A percentile compares a stretch with the other conserved stretches of the same genome.
Evolutionary conservation across 2,329 filamentous ascomycete species (phyloP).

Genomic region (Claviceps pusilla): DNA sequence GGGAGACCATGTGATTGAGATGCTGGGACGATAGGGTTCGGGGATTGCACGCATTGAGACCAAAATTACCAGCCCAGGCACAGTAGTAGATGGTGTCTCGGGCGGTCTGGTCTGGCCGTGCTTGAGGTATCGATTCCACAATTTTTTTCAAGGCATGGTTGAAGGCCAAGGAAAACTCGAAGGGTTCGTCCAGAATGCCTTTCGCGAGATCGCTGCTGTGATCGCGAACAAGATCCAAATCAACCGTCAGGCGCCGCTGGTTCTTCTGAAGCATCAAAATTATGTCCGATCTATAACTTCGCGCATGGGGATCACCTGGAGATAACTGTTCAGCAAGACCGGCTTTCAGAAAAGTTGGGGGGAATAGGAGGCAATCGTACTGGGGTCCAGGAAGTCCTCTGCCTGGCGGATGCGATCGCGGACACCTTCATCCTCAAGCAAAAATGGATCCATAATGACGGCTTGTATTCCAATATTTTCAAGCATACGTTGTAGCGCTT

Average conservation of each 20-base stretch:
- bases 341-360: neutral
- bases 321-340: neutral
- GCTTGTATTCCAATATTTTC: neutral
- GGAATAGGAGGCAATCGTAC: conserved; percentile 35
- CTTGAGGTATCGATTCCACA: conserved; percentile 62
- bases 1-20: conserved; percentile 90
- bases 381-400: conserved; percentile 86
- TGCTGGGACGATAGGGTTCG: conserved; percentile 78
- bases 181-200: conserved; percentile 67
- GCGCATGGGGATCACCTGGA: conserved; percentile 35
- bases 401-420: conserved; percentile 72
- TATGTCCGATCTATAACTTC: conserved; percentile 82
- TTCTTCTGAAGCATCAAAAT: conserved; percentile 59
- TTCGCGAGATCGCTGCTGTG: conserved; percentile 72
- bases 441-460: conserved; percentile 50
- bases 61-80: conserved; percentile 92
- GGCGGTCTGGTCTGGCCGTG: conserved; percentile 58
- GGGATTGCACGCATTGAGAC: conserved; percentile 86
- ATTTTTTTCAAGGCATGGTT: conserved; percentile 82
- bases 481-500: neutral
- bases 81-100: conserved; percentile 86
- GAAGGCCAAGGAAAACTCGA: conserved; percentile 79
- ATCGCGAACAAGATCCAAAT: conserved; percentile 78
- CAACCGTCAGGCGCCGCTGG: conserved; percentile 51
- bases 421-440: conserved; percentile 72